Conservation (phyloP, 106 monocot species). For the Chionographis japonica region DNA sequence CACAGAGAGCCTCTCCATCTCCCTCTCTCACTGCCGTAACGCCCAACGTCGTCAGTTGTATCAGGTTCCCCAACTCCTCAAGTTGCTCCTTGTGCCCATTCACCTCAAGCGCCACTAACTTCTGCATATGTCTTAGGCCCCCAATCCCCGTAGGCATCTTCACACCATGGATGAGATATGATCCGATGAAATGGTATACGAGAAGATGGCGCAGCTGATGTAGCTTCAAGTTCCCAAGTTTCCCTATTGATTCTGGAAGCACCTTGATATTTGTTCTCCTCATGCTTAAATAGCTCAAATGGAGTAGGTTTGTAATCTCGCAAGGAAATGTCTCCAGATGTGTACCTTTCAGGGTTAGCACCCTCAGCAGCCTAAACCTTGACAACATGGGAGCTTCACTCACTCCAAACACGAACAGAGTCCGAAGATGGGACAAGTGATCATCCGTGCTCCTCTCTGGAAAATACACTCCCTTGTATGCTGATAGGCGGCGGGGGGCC, state of each 20-base stretch:
- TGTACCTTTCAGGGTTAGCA: conserved; percentile 7
- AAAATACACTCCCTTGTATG: background rate
- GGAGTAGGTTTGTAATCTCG: background rate
- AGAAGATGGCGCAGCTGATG: conserved; percentile 5
- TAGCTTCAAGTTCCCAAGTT: conserved; percentile 8
- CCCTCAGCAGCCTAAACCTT: background rate
- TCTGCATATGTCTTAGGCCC: too few relatives aligned
- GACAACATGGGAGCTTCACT: background rate
- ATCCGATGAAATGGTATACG: too few relatives aligned
- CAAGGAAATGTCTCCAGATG: background rate
- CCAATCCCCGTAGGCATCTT: too few relatives aligned
- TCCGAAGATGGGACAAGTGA: conserved; percentile 8
- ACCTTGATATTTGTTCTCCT: too few relatives aligned
- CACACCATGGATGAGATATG: too few relatives aligned
- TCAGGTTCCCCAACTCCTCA: too few relatives aligned
- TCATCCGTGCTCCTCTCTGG: background rate
- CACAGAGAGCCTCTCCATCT: too few relatives aligned
- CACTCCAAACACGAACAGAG: conserved; percentile 3
- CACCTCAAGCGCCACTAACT: too few relatives aligned
- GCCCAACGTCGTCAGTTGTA: too few relatives aligned
- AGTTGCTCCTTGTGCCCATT: too few relatives aligned
- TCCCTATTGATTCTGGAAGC: background rate
- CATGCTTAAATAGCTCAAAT: conserved; percentile 5
- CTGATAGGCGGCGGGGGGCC: conserved; percentile 9
- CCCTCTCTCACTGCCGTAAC: too few relatives aligned